Conservation (phyloP, 352 stramenopile species). For the Globisporangium okanoganense region DNA sequence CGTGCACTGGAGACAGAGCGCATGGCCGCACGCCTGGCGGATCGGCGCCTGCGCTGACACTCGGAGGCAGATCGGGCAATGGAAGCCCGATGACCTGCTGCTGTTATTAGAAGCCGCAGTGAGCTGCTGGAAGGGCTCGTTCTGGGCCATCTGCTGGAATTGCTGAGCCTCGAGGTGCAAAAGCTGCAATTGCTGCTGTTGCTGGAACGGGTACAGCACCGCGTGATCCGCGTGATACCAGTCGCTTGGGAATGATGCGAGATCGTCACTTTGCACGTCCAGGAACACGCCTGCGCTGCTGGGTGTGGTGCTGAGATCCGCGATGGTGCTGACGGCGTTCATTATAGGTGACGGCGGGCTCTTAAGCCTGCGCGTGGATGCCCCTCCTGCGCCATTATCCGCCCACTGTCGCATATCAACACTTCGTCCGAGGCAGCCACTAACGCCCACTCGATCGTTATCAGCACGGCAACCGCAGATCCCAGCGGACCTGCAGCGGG, state of each 20-base stretch:
- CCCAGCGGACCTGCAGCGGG: neutral
- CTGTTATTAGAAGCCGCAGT: neutral
- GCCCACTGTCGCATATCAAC: slow-evolving; percentile 12
- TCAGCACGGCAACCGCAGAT: neutral
- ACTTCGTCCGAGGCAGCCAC: slow-evolving; percentile 1
- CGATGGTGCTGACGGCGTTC: neutral
- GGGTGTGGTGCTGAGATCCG: neutral
- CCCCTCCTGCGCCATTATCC: neutral
- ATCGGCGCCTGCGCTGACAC: slow-evolving; percentile 29
- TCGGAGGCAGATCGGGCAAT: slow-evolving; percentile 48
- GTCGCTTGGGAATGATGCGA: slow-evolving; percentile 1
- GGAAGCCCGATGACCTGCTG: slow-evolving; percentile 4
- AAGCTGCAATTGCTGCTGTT: slow-evolving; percentile 6
- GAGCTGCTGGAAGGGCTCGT: slow-evolving; percentile 7
- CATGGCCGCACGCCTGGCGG: slow-evolving; percentile 50
- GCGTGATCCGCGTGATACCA: neutral
- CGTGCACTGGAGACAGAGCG: slow-evolving; percentile 46
- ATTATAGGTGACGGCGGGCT: slow-evolving; percentile 9
- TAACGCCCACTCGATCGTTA: neutral
- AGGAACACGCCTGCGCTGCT: neutral
- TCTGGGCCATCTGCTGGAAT: slow-evolving; percentile 20
- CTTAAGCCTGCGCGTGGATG: slow-evolving; percentile 3
- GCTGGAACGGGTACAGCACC: slow-evolving; percentile 7
- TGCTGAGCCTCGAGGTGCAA: neutral
- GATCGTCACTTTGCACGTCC: slow-evolving; percentile 9